A percentile compares a stretch with the other conserved stretches of the same genome.
phyloP scores from a whole-genome alignment of 192 early-diverging fungal species.

The Umbelopsis sp. region DNA sequence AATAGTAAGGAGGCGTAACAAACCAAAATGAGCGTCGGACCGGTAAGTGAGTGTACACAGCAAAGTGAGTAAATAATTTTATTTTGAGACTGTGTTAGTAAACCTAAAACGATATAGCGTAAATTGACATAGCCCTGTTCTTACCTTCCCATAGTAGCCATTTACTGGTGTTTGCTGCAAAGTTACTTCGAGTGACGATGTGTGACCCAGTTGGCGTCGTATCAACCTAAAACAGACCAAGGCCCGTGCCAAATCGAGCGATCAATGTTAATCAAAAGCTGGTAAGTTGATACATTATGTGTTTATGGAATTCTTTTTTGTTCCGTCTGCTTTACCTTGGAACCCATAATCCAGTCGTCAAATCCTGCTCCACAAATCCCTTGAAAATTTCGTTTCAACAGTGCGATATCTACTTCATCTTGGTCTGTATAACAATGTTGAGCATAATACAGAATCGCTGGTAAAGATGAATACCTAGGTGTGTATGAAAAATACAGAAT shows the following conservation, averaged over 20 bases:
- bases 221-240: constrained; percentile 42
- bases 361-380: constrained; percentile 80
- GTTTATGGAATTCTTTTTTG: neutral
- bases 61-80: too few species aligned
- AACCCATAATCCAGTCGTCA: constrained; percentile 74
- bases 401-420: constrained; percentile 57
- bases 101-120: neutral
- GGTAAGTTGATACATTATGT: neutral
- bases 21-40: neutral
- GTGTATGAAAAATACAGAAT: neutral
- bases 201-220: constrained; percentile 50
- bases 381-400: constrained; percentile 57
- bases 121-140: constrained; percentile 27
- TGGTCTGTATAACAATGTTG: constrained; percentile 72
- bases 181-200: constrained; percentile 53
- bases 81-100: neutral
- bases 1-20: neutral
- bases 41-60: neutral
- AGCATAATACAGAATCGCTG: constrained; percentile 75
- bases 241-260: neutral
- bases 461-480: constrained; percentile 68
- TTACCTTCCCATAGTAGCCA: constrained; percentile 86
- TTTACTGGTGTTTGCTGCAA: constrained; percentile 77
- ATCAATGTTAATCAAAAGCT: neutral
- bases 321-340: constrained; percentile 55